phyloP scores from a whole-genome alignment of 169 alveolate species.

The Plasmodium vinckei region DNA sequence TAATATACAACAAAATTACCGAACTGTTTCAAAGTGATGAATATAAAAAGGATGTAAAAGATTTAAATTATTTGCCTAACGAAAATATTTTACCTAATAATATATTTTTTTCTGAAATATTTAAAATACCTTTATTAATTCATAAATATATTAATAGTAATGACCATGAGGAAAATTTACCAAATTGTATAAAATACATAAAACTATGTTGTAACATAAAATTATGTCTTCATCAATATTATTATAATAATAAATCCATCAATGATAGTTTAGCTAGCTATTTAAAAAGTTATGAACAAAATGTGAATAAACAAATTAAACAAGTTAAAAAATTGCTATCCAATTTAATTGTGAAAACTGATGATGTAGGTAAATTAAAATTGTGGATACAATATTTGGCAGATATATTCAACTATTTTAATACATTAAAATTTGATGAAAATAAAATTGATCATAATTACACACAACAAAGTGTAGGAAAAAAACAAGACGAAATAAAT shows the following conservation, averaged over 20 bases:
- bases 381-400: constrained; percentile 20
- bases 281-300: constrained; percentile 33
- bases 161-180: constrained; percentile 49
- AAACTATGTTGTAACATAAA: constrained; percentile 25
- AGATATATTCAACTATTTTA: constrained; percentile 37
- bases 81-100: background rate
- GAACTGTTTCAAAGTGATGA: constrained; percentile 28
- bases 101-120: constrained; percentile 11
- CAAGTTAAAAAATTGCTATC: constrained; percentile 17
- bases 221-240: constrained; percentile 2
- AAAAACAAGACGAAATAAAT: background rate
- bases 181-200: constrained; percentile 27
- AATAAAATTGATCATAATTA: background rate
- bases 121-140: constrained; percentile 58
- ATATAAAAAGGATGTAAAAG: constrained; percentile 8
- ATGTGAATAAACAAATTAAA: constrained; percentile 23
- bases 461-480: background rate
- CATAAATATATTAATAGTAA: constrained; percentile 8
- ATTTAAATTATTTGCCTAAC: constrained; percentile 5
- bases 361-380: constrained; percentile 24
- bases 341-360: constrained; percentile 41
- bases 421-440: background rate
- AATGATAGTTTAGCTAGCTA: constrained; percentile 6
- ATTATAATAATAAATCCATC: constrained; percentile 1
- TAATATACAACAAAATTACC: constrained; percentile 28